Conservation (phyloP, 768 basidiomycete genomes). For the Psilocybe tampanensis region DNA sequence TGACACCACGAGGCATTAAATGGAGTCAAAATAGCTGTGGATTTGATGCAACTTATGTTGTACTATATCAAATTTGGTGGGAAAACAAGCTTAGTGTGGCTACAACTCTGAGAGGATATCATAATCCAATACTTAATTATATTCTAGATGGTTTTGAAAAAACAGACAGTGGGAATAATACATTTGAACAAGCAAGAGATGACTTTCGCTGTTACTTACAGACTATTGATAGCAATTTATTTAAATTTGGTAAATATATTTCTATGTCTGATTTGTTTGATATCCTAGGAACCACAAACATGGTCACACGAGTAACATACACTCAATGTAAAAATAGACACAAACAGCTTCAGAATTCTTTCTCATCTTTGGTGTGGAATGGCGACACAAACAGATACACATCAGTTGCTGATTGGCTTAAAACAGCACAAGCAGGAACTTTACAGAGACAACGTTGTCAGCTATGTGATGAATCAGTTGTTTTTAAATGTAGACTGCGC, state of each 20-base stretch:
- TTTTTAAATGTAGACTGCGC: not conserved
- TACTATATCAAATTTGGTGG: conserved; percentile 1
- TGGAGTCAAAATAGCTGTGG: conserved; percentile 4
- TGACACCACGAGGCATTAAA: not conserved
- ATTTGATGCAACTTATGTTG: not conserved
- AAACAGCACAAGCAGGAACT: not conserved
- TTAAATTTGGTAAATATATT: not conserved
- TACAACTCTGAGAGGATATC: not conserved
- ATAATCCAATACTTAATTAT: not conserved
- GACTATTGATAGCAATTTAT: not conserved
- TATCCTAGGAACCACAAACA: too few species aligned
- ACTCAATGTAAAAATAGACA: too few species aligned
- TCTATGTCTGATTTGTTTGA: too few species aligned
- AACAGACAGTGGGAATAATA: not conserved
- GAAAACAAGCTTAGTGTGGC: not conserved
- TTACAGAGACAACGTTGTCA: not conserved
- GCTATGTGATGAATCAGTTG: not conserved
- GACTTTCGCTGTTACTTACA: not conserved
- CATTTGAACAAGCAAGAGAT: conserved; percentile 2
- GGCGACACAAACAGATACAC: not conserved
- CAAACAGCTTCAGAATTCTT: too few species aligned
- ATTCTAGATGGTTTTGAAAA: not conserved
- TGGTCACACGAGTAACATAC: too few species aligned
- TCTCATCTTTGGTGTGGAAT: too few species aligned
- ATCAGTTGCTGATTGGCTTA: not conserved